Conservation (phyloP, 1,284 basidiomycete genomes). For the Papiliotrema laurentii region DNA sequence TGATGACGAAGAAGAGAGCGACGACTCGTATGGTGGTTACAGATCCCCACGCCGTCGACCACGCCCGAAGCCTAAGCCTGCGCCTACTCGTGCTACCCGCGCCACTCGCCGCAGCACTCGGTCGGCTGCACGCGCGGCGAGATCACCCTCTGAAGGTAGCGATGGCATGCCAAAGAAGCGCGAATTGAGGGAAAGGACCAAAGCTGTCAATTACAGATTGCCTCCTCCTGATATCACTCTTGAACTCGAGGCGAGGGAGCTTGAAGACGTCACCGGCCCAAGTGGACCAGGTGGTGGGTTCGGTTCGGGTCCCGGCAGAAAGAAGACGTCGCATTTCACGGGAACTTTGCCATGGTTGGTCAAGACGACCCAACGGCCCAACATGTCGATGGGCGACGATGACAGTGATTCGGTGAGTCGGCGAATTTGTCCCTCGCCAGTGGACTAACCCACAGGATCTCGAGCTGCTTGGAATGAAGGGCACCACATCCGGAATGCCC, state of each 20-base stretch:
- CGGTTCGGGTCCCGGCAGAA: too few species aligned
- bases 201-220: conserved; percentile 43
- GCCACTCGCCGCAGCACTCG: conserved; percentile 18
- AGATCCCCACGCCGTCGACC: conserved; percentile 2
- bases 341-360: too few species aligned
- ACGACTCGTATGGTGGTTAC: conserved; percentile 21
- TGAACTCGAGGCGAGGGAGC: conserved; percentile 29
- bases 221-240: conserved; percentile 38
- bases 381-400: too few species aligned
- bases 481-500: too few species aligned
- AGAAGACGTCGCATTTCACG: too few species aligned
- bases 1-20: conserved; percentile 15
- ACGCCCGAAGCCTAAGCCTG: not conserved
- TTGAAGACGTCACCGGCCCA: conserved; percentile 29
- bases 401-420: too few species aligned
- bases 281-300: too few species aligned
- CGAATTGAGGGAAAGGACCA: conserved; percentile 40
- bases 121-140: not conserved
- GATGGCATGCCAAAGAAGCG: conserved; percentile 20
- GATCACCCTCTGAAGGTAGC: conserved; percentile 26
- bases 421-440: too few species aligned
- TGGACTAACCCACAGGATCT: too few species aligned
- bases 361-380: too few species aligned
- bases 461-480: too few species aligned
- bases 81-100: not conserved